Percentiles rank a stretch among this genome's conserved stretches.
phyloP scores from a whole-genome alignment of 176 grass and related monocot genomes.

The Carex littledalei region DNA sequence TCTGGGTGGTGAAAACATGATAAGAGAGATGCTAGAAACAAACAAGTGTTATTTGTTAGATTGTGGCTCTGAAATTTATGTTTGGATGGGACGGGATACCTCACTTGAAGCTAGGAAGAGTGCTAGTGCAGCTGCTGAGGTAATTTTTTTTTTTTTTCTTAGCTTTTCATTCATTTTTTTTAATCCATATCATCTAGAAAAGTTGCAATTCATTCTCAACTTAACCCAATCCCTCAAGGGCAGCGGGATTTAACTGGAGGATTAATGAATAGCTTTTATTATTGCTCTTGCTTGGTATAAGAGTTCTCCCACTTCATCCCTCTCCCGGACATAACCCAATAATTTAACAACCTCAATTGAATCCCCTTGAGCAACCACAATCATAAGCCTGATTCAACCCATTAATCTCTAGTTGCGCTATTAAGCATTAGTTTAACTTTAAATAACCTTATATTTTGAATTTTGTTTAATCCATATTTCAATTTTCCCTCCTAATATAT shows the following conservation, averaged over 20 bases:
- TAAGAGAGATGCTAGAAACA: slow-evolving; percentile 73
- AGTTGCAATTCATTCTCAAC: background rate
- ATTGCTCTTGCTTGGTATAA: background rate
- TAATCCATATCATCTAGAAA: background rate
- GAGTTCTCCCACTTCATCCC: background rate
- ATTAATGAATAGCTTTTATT: background rate
- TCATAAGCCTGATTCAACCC: background rate
- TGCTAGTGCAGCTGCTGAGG: slow-evolving; percentile 82
- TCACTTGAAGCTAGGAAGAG: slow-evolving; percentile 76
- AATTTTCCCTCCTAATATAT: background rate
- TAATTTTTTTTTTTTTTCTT: slow-evolving; percentile 28
- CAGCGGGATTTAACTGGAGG: background rate
- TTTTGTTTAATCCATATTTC: background rate
- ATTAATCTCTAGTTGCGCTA: background rate
- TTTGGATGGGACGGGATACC: slow-evolving; percentile 95
- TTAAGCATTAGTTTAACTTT: background rate
- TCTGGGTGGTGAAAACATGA: slow-evolving; percentile 55
- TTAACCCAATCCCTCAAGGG: background rate
- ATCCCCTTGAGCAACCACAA: background rate
- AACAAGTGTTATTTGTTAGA: slow-evolving; percentile 88
- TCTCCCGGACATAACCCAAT: background rate
- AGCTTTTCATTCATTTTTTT: slow-evolving; percentile 14
- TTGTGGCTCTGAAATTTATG: slow-evolving; percentile 78
- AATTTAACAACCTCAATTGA: background rate
- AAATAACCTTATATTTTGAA: background rate